A percentile compares a stretch with the other conserved stretches of the same genome.
Conservation (phyloP, 495 filamentous ascomycete species). For the Platismatia glauca region DNA sequence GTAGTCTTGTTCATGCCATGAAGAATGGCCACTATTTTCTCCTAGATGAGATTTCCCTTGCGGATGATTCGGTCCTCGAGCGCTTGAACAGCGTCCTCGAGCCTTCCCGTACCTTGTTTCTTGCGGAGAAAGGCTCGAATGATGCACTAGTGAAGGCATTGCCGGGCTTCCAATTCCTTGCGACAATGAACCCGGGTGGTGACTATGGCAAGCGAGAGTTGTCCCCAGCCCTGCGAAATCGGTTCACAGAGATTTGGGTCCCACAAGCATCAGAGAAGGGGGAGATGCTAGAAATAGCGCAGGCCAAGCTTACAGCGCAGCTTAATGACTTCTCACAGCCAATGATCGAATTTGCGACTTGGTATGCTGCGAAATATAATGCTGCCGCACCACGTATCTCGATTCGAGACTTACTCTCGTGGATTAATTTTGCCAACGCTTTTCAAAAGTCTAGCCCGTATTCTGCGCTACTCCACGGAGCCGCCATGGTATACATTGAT, state of each 20-base stretch:
- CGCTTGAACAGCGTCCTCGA: constrained; percentile 97
- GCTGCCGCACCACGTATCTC: constrained; percentile 67
- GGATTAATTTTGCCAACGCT: constrained; percentile 87
- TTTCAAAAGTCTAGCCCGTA: constrained; percentile 39
- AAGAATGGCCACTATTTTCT: constrained; percentile 81
- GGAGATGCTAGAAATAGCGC: constrained; percentile 80
- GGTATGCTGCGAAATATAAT: constrained; percentile 77
- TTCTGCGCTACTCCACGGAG: constrained; percentile 70
- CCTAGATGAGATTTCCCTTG: constrained; percentile 94
- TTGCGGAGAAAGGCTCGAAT: constrained; percentile 85
- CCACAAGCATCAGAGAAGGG: constrained; percentile 67
- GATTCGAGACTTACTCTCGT: constrained; percentile 79
- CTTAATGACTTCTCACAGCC: constrained; percentile 43
- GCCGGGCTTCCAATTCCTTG: constrained; percentile 89
- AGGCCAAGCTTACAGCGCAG: constrained; percentile 52
- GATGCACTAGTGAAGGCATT: constrained; percentile 68
- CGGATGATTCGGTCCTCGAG: constrained; percentile 95
- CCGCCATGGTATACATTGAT: constrained; percentile 92
- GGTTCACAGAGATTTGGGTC: constrained; percentile 99
- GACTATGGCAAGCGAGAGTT: constrained; percentile 97
- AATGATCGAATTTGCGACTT: constrained; percentile 81
- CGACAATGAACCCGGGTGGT: constrained; percentile 98
- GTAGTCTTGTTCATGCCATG: constrained; percentile 93
- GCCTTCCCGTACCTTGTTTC: constrained; percentile 69
- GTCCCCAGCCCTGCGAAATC: constrained; percentile 87